Percentiles rank a stretch among this genome's conserved stretches.
Conservation (phyloP, 306 rosid genomes). For the Citrullus colocynthis region DNA sequence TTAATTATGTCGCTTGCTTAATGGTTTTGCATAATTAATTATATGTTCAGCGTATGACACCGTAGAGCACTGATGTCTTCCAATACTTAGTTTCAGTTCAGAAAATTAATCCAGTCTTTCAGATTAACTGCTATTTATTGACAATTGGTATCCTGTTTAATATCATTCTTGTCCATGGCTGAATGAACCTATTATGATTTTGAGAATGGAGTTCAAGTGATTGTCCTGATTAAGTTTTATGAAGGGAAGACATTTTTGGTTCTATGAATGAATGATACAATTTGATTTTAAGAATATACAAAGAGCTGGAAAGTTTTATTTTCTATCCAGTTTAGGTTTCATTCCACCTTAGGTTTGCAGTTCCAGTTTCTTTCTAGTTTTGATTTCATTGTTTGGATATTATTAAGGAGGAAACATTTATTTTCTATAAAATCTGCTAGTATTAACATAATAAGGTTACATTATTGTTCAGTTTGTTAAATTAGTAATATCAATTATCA, state of each 20-base stretch:
- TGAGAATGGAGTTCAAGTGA: neutral
- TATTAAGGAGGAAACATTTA: too few relatives aligned
- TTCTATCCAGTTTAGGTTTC: neutral
- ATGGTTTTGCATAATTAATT: neutral
- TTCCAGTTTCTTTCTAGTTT: too few relatives aligned
- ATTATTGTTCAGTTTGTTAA: too few relatives aligned
- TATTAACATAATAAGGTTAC: too few relatives aligned
- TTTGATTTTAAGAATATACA: neutral
- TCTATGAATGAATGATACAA: neutral
- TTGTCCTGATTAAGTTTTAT: neutral
- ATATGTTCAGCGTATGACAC: neutral
- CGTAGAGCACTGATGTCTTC: neutral
- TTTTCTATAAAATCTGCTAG: too few relatives aligned
- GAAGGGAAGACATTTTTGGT: neutral
- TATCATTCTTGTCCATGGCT: neutral
- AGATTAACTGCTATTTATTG: neutral
- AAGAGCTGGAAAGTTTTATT: neutral
- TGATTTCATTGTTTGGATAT: too few relatives aligned
- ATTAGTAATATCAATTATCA: too few relatives aligned
- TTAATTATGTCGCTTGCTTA: slow-evolving; percentile 12
- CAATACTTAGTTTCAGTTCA: neutral
- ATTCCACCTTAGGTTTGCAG: too few relatives aligned
- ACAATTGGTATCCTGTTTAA: neutral
- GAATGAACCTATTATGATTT: neutral
- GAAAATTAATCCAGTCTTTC: neutral